A percentile compares a stretch with the other conserved stretches of the same genome.
Conservation (phyloP, 2,329 filamentous ascomycete genomes). For the Spiromastix sp. region DNA sequence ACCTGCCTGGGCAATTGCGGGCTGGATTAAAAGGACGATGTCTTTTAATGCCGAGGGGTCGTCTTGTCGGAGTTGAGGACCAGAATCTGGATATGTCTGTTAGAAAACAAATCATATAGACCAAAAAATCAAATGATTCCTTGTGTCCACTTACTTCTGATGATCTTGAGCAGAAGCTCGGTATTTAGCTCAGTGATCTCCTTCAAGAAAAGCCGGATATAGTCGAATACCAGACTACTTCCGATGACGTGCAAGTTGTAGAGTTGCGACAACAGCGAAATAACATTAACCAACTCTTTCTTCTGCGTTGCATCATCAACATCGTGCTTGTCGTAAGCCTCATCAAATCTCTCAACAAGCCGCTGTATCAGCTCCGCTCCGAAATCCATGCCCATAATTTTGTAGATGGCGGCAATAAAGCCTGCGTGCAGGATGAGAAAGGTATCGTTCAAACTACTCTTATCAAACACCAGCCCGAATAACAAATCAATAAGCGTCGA, state of each 20-base stretch:
- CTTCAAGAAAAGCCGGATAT: constrained; percentile 65
- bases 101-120: constrained; percentile 8
- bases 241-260: constrained; percentile 88
- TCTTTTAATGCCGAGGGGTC: constrained; percentile 83
- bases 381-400: constrained; percentile 77
- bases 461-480: constrained; percentile 68
- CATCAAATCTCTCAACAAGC: constrained; percentile 64
- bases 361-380: constrained; percentile 76
- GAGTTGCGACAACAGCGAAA: constrained; percentile 72
- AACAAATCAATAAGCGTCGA: constrained; percentile 67
- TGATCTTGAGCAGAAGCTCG: constrained; percentile 74
- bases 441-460: constrained; percentile 69
- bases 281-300: constrained; percentile 64
- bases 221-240: constrained; percentile 79
- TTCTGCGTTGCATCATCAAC: constrained; percentile 23
- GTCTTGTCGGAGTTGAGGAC: constrained; percentile 74
- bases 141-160: constrained; percentile 47
- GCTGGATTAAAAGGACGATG: constrained; percentile 70
- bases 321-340: constrained; percentile 42
- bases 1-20: constrained; percentile 56
- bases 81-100: constrained; percentile 43
- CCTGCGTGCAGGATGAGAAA: constrained; percentile 86
- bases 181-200: constrained; percentile 77
- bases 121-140: neutral
- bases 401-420: constrained; percentile 81